Evolutionary conservation across 2,329 filamentous ascomycete species (phyloP).

Genomic region (Gremmenia infestans): DNA sequence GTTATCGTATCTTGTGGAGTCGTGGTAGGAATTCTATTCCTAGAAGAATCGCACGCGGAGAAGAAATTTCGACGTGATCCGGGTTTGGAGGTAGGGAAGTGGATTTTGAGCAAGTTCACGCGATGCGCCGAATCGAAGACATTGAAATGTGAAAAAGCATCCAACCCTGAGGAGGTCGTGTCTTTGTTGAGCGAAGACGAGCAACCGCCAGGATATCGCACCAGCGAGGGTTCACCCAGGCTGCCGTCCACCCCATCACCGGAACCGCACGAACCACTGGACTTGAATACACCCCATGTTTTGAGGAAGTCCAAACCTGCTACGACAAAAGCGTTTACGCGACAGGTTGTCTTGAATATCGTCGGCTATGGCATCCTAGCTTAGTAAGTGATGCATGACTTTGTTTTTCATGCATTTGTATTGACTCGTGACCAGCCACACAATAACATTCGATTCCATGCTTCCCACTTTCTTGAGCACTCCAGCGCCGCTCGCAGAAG

Average conservation of each 20-base stretch:
- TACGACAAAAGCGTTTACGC: slow-evolving; percentile 66
- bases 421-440: slow-evolving; percentile 60
- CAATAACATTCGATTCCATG: slow-evolving; percentile 92
- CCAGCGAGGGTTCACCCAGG: slow-evolving; percentile 50
- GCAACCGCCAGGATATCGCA: slow-evolving; percentile 64
- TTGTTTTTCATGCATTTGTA: slow-evolving; percentile 6
- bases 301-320: slow-evolving; percentile 33
- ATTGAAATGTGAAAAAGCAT: slow-evolving; percentile 34
- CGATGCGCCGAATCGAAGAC: slow-evolving; percentile 29
- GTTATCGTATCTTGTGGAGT: slow-evolving; percentile 72
- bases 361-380: slow-evolving; percentile 87
- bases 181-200: slow-evolving; percentile 59
- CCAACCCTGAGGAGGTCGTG: slow-evolving; percentile 40
- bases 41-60: slow-evolving; percentile 89
- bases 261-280: slow-evolving; percentile 36
- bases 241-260: slow-evolving; percentile 35
- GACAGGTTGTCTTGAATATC: slow-evolving; percentile 81
- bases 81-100: slow-evolving; percentile 71
- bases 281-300: slow-evolving; percentile 25
- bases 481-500: slow-evolving; percentile 29
- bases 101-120: slow-evolving; percentile 47
- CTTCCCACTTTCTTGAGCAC: slow-evolving; percentile 76
- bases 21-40: slow-evolving; percentile 72
- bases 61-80: slow-evolving; percentile 72
- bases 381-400: slow-evolving; percentile 62